A percentile compares a stretch with the other conserved stretches of the same genome.
phyloP scores from a whole-genome alignment of 768 basidiomycete species.

The Leccinum subgranulosum region DNA sequence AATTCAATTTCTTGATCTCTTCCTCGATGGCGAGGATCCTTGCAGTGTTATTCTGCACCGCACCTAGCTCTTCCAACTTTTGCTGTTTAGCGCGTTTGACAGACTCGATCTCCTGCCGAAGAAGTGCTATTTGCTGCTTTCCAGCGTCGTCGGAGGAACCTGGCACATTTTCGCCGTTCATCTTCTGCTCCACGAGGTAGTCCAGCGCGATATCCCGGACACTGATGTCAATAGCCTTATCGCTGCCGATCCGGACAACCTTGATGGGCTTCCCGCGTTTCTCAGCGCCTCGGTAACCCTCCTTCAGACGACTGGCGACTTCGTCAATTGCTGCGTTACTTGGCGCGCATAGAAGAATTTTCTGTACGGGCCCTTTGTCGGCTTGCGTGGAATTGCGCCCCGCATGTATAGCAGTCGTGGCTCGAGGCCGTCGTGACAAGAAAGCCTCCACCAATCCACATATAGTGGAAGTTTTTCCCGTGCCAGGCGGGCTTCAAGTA shows the following conservation, averaged over 20 bases:
- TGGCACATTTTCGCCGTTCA: slow-evolving; percentile 42
- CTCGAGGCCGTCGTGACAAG: slow-evolving; percentile 53
- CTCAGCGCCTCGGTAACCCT: slow-evolving; percentile 60
- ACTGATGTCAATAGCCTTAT: slow-evolving; percentile 68
- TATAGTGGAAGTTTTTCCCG: slow-evolving; percentile 98
- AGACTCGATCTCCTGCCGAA: slow-evolving; percentile 67
- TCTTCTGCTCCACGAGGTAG: slow-evolving; percentile 74
- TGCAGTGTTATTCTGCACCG: slow-evolving; percentile 54
- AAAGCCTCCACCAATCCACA: slow-evolving; percentile 89
- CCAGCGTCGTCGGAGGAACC: slow-evolving; percentile 48
- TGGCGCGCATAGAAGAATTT: slow-evolving; percentile 90
- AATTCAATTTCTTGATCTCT: slow-evolving; percentile 65
- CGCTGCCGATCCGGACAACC: slow-evolving; percentile 87
- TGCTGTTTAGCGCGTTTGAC: slow-evolving; percentile 57
- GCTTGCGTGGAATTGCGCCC: slow-evolving; percentile 39
- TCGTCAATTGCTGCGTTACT: slow-evolving; percentile 99
- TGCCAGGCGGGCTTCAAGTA: slow-evolving; percentile 82
- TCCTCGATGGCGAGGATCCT: slow-evolving; percentile 57
- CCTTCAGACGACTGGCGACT: slow-evolving; percentile 82
- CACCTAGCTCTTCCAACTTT: slow-evolving; percentile 60
- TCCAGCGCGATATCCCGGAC: slow-evolving; percentile 89
- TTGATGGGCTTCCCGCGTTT: slow-evolving; percentile 58
- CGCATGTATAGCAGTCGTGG: slow-evolving; percentile 48
- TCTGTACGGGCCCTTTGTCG: slow-evolving; percentile 51
- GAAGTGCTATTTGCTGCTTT: slow-evolving; percentile 51